phyloP scores from a whole-genome alignment of 805 yeast genomes.

The Myxozyma neotropica region DNA sequence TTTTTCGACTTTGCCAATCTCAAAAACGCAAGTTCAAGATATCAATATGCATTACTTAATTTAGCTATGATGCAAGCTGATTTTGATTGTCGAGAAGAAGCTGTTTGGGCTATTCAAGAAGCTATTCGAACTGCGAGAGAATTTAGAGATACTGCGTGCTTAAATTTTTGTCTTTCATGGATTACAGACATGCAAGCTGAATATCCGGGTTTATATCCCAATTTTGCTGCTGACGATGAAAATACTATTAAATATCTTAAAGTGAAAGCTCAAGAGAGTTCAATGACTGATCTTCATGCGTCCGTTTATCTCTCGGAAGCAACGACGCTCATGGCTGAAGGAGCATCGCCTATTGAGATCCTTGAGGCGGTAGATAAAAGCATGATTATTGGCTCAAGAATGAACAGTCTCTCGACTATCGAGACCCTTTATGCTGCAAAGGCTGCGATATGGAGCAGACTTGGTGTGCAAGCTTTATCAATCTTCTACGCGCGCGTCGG shows the following conservation, averaged over 20 bases:
- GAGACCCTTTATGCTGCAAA: constrained; percentile 20
- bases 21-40: constrained; percentile 49
- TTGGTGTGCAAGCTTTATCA: constrained; percentile 16
- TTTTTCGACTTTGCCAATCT: constrained; percentile 71
- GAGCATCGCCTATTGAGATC: neutral
- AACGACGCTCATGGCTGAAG: constrained; percentile 35
- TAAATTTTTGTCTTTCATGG: constrained; percentile 75
- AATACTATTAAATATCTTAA: constrained; percentile 67
- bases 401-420: constrained; percentile 1
- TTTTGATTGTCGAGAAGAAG: constrained; percentile 67
- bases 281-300: constrained; percentile 42
- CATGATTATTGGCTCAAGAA: constrained; percentile 1
- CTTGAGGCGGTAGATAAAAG: constrained; percentile 24
- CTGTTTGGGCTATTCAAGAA: constrained; percentile 74
- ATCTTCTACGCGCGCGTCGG: constrained; percentile 7
- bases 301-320: constrained; percentile 70
- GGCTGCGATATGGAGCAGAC: constrained; percentile 18
- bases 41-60: constrained; percentile 75
- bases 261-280: constrained; percentile 53
- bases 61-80: constrained; percentile 71
- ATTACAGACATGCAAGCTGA: constrained; percentile 67
- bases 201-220: constrained; percentile 60
- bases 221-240: constrained; percentile 59
- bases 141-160: constrained; percentile 70
- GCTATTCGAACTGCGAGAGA: constrained; percentile 88